phyloP scores from a whole-genome alignment of 2,329 filamentous ascomycete genomes.

The Fusarium concolor region DNA sequence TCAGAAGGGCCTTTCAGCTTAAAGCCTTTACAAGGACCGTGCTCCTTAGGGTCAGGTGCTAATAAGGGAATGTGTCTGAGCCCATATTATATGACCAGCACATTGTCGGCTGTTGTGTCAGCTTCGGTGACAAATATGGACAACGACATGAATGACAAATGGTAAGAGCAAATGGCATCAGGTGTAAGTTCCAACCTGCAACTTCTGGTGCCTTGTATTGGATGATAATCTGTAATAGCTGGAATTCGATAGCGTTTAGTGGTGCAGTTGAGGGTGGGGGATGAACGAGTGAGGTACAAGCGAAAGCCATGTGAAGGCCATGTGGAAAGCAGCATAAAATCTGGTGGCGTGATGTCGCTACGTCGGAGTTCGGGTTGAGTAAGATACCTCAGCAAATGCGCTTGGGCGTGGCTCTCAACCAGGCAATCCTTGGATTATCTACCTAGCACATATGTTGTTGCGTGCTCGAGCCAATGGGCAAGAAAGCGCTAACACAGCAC shows the following conservation, averaged over 20 bases:
- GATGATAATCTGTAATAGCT: background rate
- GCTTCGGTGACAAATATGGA: background rate
- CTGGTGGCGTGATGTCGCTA: slow-evolving; percentile 7
- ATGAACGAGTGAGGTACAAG: slow-evolving; percentile 1
- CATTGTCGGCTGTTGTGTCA: background rate
- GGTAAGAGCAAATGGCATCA: background rate
- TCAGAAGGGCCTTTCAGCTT: background rate
- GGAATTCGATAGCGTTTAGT: background rate
- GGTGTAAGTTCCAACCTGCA: background rate
- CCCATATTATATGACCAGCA: background rate
- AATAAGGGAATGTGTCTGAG: background rate
- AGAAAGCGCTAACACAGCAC: slow-evolving; percentile 25
- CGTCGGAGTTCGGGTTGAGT: background rate
- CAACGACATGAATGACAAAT: background rate
- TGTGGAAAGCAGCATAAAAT: slow-evolving; percentile 7
- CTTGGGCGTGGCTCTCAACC: too few relatives aligned
- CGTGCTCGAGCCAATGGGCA: slow-evolving; percentile 26
- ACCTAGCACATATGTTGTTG: too few relatives aligned
- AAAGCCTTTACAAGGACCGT: background rate
- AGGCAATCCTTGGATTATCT: too few relatives aligned
- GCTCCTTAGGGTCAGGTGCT: background rate
- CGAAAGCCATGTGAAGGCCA: slow-evolving; percentile 23
- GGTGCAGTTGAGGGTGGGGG: background rate
- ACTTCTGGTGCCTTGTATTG: slow-evolving; percentile 1
- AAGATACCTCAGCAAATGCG: too few relatives aligned